phyloP scores from a whole-genome alignment of 306 rosid species.

The Corylus americana region DNA sequence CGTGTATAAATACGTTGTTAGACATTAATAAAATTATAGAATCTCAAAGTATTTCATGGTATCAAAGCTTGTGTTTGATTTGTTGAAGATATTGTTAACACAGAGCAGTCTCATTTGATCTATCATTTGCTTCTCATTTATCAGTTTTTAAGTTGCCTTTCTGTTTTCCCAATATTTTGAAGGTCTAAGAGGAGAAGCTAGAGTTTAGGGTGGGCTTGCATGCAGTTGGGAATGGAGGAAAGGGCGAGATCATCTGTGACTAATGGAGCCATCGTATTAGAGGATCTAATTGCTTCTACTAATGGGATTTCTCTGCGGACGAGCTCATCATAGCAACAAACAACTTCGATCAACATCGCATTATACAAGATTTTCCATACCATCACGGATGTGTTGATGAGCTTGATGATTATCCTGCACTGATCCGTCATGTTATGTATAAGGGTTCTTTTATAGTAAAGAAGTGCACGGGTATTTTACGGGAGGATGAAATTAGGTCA shows the following conservation, averaged over 20 bases:
- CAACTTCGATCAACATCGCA: background rate
- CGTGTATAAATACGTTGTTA: no score
- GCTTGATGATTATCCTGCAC: background rate
- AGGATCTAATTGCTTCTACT: conserved; percentile 1
- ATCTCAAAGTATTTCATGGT: no score
- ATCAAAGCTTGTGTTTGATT: no score
- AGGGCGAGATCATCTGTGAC: background rate
- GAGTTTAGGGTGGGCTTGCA: no score
- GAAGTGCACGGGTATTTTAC: background rate
- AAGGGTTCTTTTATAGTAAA: background rate
- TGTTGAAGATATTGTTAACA: no score
- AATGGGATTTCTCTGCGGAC: background rate
- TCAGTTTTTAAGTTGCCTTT: no score
- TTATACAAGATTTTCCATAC: background rate
- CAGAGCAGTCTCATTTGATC: no score
- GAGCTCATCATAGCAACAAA: background rate
- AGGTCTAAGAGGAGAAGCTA: no score
- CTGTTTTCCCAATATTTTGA: no score
- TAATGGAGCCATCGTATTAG: background rate
- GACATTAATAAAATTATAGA: no score
- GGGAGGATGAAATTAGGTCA: background rate
- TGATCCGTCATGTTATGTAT: background rate
- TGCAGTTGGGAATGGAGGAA: background rate
- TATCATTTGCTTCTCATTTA: no score
- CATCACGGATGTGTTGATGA: background rate